Evolutionary conservation across 805 yeast species (phyloP), one percentile per base, ranked within the genome.

Genomic region (Kockiozyma suomiensis): DNA sequence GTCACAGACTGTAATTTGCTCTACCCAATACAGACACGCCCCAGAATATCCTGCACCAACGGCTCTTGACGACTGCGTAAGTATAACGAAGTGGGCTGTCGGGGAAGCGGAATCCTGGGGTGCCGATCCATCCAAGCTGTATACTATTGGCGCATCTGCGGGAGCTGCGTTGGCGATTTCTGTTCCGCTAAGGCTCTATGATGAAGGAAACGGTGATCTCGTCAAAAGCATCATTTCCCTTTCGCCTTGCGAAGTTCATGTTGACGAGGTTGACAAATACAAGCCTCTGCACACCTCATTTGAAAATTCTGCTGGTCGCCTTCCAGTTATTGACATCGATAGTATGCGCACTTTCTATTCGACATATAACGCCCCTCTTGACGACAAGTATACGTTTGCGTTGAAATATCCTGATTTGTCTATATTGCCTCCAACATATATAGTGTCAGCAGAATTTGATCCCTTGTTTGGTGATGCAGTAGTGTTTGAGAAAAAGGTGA

Each of bases 391-490:
- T 41, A 54, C 26, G 2, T 54, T 54, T 46, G 52, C 52, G 1
- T 26, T 47, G n/a, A 38, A 47, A 26, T 54, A 54, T 19, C 52
- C 51, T 1, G 48, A 54, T 19, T 28, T 54, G 28, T 38, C 46
- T 4, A 52, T 54, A 2, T 7, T 54, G n/a, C 58, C 52, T 7
- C 28, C 35, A 21, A 38, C 43, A n/a, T 46, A 46, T 25, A 23
- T 54, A 28, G 58, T 47, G 12, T 38, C 58, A 13, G 58, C 58
- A 2, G 58, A 54, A 33, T 48, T 54, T 54, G 58, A 54, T 54
- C 58, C 58, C 12, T 37, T 54, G 15, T 46, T 21, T 12, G 58
- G 40, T 19, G 58, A 54, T 32, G 30, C 58, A 4, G 32, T 23
- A 2, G 13, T 54, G 8, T 28, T 46, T 28, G 52, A 38, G 32